A percentile compares a stretch with the other conserved stretches of the same genome.
phyloP scores from a whole-genome alignment of 2,329 filamentous ascomycete genomes.

The Penicillium sp. region DNA sequence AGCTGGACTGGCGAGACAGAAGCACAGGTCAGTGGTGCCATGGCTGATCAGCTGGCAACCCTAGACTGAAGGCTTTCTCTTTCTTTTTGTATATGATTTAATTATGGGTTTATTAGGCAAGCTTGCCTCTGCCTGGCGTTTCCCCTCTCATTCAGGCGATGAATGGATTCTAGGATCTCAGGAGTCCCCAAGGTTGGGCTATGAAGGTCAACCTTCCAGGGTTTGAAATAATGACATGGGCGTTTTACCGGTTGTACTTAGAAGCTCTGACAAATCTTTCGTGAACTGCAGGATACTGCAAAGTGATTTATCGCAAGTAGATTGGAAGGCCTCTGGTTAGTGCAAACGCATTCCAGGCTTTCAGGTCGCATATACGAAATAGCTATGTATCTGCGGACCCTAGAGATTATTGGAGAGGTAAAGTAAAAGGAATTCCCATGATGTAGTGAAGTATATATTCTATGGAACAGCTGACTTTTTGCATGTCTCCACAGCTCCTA shows the following conservation, averaged over 20 bases:
- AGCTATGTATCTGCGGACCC: no score
- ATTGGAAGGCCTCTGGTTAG: no score
- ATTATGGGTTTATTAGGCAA: not conserved
- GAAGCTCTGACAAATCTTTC: not conserved
- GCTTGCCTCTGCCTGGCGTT: not conserved
- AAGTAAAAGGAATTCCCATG: no score
- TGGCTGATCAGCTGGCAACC: conserved; percentile 1
- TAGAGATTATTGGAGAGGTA: no score
- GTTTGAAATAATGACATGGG: no score
- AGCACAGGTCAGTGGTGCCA: not conserved
- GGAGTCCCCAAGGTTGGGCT: not conserved
- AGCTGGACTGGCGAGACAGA: not conserved
- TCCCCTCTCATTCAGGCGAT: not conserved
- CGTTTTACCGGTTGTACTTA: not conserved
- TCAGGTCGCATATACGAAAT: no score
- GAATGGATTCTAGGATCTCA: not conserved
- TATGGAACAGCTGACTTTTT: no score
- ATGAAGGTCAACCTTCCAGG: not conserved
- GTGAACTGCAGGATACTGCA: no score
- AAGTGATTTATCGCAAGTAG: no score
- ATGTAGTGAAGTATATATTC: no score
- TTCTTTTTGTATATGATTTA: not conserved
- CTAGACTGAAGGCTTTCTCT: not conserved
- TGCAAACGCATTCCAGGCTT: no score
- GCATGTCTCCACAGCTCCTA: no score